Evolutionary conservation across 176 grass and related monocot genomes (phyloP), one percentile per base, ranked within the genome.

Genomic region (Thalia dealbata): DNA sequence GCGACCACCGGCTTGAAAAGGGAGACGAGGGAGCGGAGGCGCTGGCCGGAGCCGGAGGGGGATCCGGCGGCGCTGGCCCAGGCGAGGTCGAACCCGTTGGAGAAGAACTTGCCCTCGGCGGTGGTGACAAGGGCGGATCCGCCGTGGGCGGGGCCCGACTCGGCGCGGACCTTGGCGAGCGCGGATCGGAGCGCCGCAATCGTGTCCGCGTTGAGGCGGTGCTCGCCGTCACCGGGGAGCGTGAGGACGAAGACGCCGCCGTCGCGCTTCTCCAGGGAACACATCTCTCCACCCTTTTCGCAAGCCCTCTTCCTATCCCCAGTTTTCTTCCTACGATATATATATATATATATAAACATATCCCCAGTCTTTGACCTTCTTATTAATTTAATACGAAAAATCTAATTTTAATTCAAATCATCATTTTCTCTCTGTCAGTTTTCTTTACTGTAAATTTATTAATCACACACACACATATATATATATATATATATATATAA

Each of bases 91-190:
- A 84, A 92, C 27, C 89, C 93, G 64, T 96, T 96, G 78, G 78
- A 90, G 82, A 96, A 92, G 87, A 81, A 96, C 76, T 82, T 89
- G 66, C 84, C 89, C 78, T 92, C 70, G 59, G 70, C 84, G 16
- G 89, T 79, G 0, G 88, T 74, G 70, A 96, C 72, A 25, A 96
- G 75, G 12, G 89, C 85, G 27, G 72, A 68, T 44, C 64, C 70
- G 27, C 67, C 63, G 4, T 63, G 19, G 65, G 60, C 64, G 65
- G 61, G 66, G 71, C 77, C 71, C 3, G 41, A 56, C 14, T 75
- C 58, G 58, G 81, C 64, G 26, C 79, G 84, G 59, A 86, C 28
- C 44, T 29, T 21, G 52, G 84, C 75, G 32, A 81, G 74, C 26
- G 77, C 84, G 64, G 82, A 75, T 60, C 84, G 82, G 82, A 92